phyloP scores from a whole-genome alignment of 768 basidiomycete genomes.

The Coprinopsis sp. region DNA sequence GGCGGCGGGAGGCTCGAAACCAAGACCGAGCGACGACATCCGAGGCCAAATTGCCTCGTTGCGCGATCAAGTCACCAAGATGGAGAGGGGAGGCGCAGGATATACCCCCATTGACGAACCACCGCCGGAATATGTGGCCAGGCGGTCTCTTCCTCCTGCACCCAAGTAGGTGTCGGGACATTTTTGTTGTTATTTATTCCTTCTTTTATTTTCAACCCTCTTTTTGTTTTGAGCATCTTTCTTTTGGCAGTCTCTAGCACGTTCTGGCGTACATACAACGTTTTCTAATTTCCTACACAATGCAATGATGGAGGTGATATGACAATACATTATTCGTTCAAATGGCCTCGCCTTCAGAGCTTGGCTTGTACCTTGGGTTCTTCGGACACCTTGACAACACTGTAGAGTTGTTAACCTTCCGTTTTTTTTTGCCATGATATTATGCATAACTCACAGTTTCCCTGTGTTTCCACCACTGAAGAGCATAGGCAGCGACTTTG shows the following conservation, averaged over 20 bases:
- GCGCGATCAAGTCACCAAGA: slow-evolving; percentile 4
- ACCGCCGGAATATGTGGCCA: slow-evolving; percentile 6
- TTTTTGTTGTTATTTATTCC: background rate
- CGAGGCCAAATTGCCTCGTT: slow-evolving; percentile 3
- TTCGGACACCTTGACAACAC: slow-evolving; percentile 57
- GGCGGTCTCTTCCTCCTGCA: background rate
- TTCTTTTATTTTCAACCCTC: background rate
- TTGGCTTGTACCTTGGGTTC: slow-evolving; percentile 28
- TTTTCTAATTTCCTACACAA: too few relatives aligned
- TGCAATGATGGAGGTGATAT: background rate
- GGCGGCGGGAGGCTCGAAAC: background rate
- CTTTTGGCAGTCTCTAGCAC: too few relatives aligned
- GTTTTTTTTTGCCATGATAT: slow-evolving; percentile 3
- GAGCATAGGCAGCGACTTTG: slow-evolving; percentile 62
- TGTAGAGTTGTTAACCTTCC: slow-evolving; percentile 20
- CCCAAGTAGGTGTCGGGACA: background rate
- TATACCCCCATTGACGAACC: background rate
- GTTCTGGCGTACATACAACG: too few relatives aligned
- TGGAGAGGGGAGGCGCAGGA: background rate
- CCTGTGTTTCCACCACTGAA: slow-evolving; percentile 77
- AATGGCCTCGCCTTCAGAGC: slow-evolving; percentile 21
- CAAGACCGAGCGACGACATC: slow-evolving; percentile 1
- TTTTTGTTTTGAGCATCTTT: too few relatives aligned
- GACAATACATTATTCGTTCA: background rate
- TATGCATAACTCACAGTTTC: slow-evolving; percentile 48